Base-by-base conservation (phyloP, 306 rosid species). In the Trichosanthes truncata region DNA sequence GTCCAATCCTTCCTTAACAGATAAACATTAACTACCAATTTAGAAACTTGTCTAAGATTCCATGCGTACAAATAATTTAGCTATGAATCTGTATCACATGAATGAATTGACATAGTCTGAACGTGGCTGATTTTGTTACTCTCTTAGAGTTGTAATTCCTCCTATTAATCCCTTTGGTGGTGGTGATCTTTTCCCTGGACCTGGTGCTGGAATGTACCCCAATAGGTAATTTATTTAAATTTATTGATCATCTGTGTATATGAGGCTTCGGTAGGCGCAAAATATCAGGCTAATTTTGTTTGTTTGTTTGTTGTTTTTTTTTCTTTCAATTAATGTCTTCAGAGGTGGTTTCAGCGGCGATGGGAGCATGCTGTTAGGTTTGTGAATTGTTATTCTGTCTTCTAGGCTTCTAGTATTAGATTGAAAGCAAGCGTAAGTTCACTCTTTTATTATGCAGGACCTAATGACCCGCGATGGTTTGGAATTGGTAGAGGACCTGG, bases 291-390 rank as follows among this genome's bases (percentile, higher is more conserved):
- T 74, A 74, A 74, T 74, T 74, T 65, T 80, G 46, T 48, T 77
- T 69, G 12, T 45, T 45, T 72, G 66, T 6, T 60, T 84, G 21
- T 51, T 21, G 61, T 79, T 43, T 43, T 12, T 57, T 23, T 77
- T 45, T 35, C 4, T 63, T 33, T 0, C 71, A 17, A 68, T 68
- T 40, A 56, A 49, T 20, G 46, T 66, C 60, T 85, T 73, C 88
- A 93, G 97, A 87, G 89, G 89, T 51, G 89, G 59, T 53, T 84
- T 81, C 73, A 85, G 87, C 17, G 48, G 74, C 53, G 93, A 87
- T 78, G 97, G 95, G 77, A 78, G 97, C 87, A 89, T 91, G 97
- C 86, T 85, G 81, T 9, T 93, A 43, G 97, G 97, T 90, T 79
- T 63, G 90, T 86, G 63, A 29, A 60, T 9, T n/a, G 33, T 57